phyloP scores from a whole-genome alignment of 2,329 filamentous ascomycete genomes.

The Shiraia sp. region DNA sequence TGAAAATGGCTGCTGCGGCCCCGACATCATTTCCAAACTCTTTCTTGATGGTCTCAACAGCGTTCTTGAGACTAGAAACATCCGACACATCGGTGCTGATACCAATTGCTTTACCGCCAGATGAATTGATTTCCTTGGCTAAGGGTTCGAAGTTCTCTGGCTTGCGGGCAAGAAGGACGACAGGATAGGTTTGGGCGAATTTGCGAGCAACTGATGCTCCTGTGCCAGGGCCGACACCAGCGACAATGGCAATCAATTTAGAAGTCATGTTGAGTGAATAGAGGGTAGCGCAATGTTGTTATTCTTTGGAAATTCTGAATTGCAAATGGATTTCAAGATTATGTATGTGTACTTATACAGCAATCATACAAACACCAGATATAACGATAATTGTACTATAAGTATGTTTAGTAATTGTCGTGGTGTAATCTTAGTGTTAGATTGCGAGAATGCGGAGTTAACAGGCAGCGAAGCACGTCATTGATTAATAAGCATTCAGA shows the following conservation, averaged over 20 bases:
- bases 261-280: conserved; percentile 38
- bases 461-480: conserved; percentile 22
- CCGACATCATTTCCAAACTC: conserved; percentile 58
- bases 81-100: conserved; percentile 69
- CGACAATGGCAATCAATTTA: conserved; percentile 68
- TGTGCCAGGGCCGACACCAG: conserved; percentile 75
- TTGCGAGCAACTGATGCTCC: conserved; percentile 64
- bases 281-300: not conserved
- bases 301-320: conserved; percentile 1
- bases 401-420: conserved; percentile 27
- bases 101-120: conserved; percentile 71
- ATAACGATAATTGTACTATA: not conserved
- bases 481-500: conserved; percentile 29
- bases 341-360: not conserved
- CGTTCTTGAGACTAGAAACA: conserved; percentile 57
- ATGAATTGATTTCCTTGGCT: conserved; percentile 67
- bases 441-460: conserved; percentile 29
- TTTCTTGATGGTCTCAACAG: conserved; percentile 65
- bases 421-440: conserved; percentile 23
- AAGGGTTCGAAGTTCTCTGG: conserved; percentile 68
- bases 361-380: not conserved
- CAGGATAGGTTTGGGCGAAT: conserved; percentile 68
- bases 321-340: conserved; percentile 1
- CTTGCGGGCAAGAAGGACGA: conserved; percentile 73
- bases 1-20: conserved; percentile 67